Conservation (phyloP, 75 land plant genomes). For the Cupressus sempervirens region DNA sequence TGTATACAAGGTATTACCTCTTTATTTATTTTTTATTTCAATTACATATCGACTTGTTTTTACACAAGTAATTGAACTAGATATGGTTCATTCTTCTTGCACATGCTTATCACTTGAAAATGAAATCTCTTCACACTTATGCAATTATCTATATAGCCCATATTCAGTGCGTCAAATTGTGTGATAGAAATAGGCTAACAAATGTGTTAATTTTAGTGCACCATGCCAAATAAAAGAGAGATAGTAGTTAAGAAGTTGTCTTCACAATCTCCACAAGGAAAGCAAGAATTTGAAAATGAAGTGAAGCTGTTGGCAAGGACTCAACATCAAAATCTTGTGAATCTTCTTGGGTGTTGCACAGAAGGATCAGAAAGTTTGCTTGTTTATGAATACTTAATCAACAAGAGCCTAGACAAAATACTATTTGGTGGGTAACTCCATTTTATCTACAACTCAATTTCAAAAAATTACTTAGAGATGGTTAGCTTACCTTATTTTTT, state of each 20-base stretch:
- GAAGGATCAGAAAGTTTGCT: constrained; percentile 15
- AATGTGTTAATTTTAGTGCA: constrained; percentile 8
- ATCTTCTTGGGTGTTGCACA: constrained; percentile 21
- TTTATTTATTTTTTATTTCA: no score
- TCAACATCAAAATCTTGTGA: constrained; percentile 31
- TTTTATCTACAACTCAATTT: no score
- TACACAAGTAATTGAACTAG: no score
- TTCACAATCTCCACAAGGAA: constrained; percentile 16
- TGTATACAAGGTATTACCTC: background rate
- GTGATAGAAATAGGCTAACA: no score
- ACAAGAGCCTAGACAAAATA: constrained; percentile 15
- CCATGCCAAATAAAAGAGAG: constrained; percentile 8
- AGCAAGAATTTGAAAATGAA: constrained; percentile 22
- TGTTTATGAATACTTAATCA: constrained; percentile 25
- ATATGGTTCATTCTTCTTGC: no score
- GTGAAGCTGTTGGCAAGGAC: constrained; percentile 13
- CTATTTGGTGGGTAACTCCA: constrained; percentile 7
- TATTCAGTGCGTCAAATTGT: no score
- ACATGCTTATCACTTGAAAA: no score
- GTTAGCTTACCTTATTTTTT: no score
- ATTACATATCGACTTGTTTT: no score
- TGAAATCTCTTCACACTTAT: no score
- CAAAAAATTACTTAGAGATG: no score
- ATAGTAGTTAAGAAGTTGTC: constrained; percentile 22
- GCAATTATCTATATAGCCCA: no score